Percentiles rank a stretch among this genome's conserved stretches.
phyloP scores from a whole-genome alignment of 768 basidiomycete genomes.

The Scleroderma bovista region DNA sequence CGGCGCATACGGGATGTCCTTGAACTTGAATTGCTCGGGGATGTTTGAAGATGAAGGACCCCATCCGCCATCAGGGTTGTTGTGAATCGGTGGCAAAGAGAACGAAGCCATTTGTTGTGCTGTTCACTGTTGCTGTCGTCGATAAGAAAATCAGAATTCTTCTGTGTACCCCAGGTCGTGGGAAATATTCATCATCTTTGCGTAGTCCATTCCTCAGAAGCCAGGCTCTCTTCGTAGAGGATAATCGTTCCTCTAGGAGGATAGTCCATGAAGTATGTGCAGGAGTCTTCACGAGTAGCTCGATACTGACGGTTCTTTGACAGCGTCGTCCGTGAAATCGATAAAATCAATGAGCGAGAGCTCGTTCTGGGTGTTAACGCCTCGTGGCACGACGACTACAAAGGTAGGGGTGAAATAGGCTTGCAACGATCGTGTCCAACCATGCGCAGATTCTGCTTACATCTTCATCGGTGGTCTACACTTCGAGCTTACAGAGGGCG shows the following conservation, averaged over 20 bases:
- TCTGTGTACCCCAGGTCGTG: slow-evolving; percentile 3
- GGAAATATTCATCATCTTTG: too few species aligned
- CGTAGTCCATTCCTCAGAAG: too few species aligned
- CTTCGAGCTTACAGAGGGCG: slow-evolving; percentile 90
- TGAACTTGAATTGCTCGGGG: slow-evolving; percentile 92
- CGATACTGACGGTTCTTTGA: slow-evolving; percentile 7
- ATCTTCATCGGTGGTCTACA: slow-evolving; percentile 88
- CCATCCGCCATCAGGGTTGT: slow-evolving; percentile 93
- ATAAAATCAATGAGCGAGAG: slow-evolving; percentile 87
- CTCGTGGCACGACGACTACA: slow-evolving; percentile 98
- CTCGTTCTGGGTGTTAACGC: slow-evolving; percentile 68
- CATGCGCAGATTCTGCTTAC: slow-evolving; percentile 79
- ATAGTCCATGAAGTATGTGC: slow-evolving; percentile 74
- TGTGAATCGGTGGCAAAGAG: slow-evolving; percentile 79
- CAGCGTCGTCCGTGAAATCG: slow-evolving; percentile 92
- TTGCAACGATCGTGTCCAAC: background rate
- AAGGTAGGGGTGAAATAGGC: slow-evolving; percentile 38
- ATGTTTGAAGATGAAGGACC: slow-evolving; percentile 79
- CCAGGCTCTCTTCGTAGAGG: too few species aligned
- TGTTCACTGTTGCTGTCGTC: background rate
- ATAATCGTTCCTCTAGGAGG: too few species aligned
- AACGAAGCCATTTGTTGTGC: slow-evolving; percentile 64
- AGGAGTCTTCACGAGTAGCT: background rate
- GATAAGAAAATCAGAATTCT: slow-evolving; percentile 15
- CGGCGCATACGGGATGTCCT: slow-evolving; percentile 97